Conservation (phyloP, 202 grass and related monocot species). For the Elaeis oleifera region DNA sequence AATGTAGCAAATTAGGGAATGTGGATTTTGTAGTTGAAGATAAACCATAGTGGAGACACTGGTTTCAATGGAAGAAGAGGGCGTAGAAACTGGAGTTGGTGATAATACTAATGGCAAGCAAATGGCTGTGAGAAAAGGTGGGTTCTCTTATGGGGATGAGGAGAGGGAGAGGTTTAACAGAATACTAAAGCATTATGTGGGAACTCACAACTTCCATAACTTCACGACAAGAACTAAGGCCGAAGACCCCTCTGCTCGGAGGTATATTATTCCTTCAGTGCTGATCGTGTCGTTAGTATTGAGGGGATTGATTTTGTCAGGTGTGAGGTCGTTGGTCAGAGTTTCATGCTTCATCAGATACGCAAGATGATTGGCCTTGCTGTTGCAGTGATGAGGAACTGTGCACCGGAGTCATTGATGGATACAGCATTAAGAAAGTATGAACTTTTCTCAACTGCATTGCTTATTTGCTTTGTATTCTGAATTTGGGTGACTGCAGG, state of each 20-base stretch:
- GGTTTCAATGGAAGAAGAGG: constrained; percentile 10
- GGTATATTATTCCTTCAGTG: constrained; percentile 86
- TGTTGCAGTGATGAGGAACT: constrained; percentile 80
- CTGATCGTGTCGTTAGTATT: constrained; percentile 54
- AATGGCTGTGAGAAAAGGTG: constrained; percentile 13
- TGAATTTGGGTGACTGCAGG: neutral
- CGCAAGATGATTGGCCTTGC: constrained; percentile 82
- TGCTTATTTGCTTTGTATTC: neutral
- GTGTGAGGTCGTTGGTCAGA: constrained; percentile 89
- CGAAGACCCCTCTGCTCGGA: constrained; percentile 83
- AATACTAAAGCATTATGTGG: constrained; percentile 62
- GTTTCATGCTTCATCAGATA: constrained; percentile 95
- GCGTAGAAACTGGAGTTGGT: constrained; percentile 13
- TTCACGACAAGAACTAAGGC: constrained; percentile 94
- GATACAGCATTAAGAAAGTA: constrained; percentile 77
- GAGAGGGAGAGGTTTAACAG: constrained; percentile 55
- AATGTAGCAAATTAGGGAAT: neutral
- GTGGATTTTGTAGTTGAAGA: constrained; percentile 2
- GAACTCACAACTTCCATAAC: constrained; percentile 96
- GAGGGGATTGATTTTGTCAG: constrained; percentile 72
- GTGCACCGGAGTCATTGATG: constrained; percentile 61
- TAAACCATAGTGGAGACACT: constrained; percentile 2
- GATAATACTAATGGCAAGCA: constrained; percentile 32
- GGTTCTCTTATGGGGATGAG: constrained; percentile 53
- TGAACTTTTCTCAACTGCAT: constrained; percentile 14